Conservation (phyloP, 2,329 filamentous ascomycete genomes). For the Emericellopsis cladophorae region DNA sequence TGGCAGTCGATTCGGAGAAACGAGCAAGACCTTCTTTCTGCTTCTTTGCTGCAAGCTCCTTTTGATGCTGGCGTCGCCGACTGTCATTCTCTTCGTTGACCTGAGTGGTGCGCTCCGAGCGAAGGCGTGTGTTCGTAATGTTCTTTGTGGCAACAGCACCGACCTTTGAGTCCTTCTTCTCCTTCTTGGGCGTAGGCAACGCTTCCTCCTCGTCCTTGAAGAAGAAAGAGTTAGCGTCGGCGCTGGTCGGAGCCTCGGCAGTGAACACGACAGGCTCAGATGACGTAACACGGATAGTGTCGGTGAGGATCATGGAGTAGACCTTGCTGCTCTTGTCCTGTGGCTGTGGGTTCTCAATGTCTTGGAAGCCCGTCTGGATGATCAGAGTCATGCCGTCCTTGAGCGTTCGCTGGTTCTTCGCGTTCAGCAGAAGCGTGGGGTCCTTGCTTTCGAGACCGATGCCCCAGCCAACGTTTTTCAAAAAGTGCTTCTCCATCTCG, state of each 20-base stretch:
- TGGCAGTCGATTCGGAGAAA: slow-evolving; percentile 75
- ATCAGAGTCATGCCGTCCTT: slow-evolving; percentile 97
- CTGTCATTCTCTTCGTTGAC: slow-evolving; percentile 84
- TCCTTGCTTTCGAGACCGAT: slow-evolving; percentile 91
- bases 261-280: slow-evolving; percentile 83
- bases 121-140: slow-evolving; percentile 84
- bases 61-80: slow-evolving; percentile 81
- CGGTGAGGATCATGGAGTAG: slow-evolving; percentile 82
- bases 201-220: slow-evolving; percentile 94
- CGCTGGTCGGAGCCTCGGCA: slow-evolving; percentile 78
- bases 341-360: slow-evolving; percentile 74
- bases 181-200: slow-evolving; percentile 76
- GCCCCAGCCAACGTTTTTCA: slow-evolving; percentile 83
- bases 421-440: slow-evolving; percentile 68
- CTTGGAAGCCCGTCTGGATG: slow-evolving; percentile 79
- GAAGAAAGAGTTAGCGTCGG: slow-evolving; percentile 94
- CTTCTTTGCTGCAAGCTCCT: slow-evolving; percentile 75
- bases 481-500: slow-evolving; percentile 86
- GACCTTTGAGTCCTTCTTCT: slow-evolving; percentile 72
- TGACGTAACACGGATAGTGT: slow-evolving; percentile 79
- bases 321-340: slow-evolving; percentile 82
- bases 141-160: slow-evolving; percentile 88
- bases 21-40: slow-evolving; percentile 76
- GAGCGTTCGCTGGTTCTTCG: slow-evolving; percentile 69
- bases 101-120: slow-evolving; percentile 80